These are phyloP conservation scores for Wakefieldia striispora DNA, from an alignment of 768 basidiomycete genomes.

Conservation along the genomic window DNA sequence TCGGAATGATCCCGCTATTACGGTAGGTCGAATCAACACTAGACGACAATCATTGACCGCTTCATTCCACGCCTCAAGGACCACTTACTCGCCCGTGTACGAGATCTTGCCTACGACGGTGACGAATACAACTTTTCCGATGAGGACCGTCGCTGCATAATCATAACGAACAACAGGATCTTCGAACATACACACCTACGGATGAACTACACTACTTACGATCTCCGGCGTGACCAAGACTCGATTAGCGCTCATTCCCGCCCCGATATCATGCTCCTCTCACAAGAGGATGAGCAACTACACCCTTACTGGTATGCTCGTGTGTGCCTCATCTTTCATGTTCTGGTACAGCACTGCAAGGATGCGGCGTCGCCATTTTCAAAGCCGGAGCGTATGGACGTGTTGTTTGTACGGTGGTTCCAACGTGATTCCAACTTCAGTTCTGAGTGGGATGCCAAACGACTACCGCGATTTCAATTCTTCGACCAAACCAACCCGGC, in stretches of 20 bases:
- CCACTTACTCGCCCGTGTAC: not conserved
- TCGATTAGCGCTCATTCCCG: constrained; percentile 33
- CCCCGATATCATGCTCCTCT: constrained; percentile 36
- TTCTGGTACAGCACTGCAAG: too few relatives aligned
- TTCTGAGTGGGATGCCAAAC: too few relatives aligned
- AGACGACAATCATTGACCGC: too few relatives aligned
- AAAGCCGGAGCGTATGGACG: too few relatives aligned
- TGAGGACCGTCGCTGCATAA: constrained; percentile 21
- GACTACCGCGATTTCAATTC: too few relatives aligned
- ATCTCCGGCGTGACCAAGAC: constrained; percentile 33
- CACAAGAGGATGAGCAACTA: constrained; percentile 15
- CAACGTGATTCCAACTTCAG: too few relatives aligned
- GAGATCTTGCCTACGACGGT: constrained; percentile 2
- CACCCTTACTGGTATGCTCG: constrained; percentile 41
- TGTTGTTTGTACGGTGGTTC: too few relatives aligned
- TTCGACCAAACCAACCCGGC: too few relatives aligned
- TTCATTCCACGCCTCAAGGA: constrained; percentile 1
- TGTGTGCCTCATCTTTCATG: not conserved
- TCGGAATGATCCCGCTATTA: not conserved
- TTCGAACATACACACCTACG: constrained; percentile 18
- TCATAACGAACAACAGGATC: constrained; percentile 18
- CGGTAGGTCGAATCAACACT: too few relatives aligned
- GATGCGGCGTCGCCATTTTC: too few relatives aligned
- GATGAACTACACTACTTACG: constrained; percentile 29
- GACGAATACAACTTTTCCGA: constrained; percentile 26